Percentiles rank a stretch among this genome's conserved stretches.
phyloP scores from a whole-genome alignment of 257 asterid species.

The Penstemon eatonii region DNA sequence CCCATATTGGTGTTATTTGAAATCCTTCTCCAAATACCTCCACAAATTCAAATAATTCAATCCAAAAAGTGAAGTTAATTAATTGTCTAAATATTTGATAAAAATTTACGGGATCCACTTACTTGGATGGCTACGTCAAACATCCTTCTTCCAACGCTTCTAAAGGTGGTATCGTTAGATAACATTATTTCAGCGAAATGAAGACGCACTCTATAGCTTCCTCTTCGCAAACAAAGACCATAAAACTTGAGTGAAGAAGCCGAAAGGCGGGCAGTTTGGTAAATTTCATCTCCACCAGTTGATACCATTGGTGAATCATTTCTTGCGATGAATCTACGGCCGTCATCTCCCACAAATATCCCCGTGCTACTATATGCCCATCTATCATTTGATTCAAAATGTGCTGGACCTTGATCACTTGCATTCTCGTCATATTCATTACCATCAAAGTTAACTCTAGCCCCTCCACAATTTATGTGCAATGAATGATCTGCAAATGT shows the following conservation, averaged over 20 bases:
- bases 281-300: slow-evolving; percentile 41
- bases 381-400: slow-evolving; percentile 39
- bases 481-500: slow-evolving; percentile 55
- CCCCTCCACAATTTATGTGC: slow-evolving; percentile 87
- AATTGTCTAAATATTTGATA: no score
- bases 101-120: slow-evolving; percentile 20
- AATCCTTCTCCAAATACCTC: no score
- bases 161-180: slow-evolving; percentile 44
- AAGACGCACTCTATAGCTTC: slow-evolving; percentile 87
- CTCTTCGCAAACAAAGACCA: slow-evolving; percentile 66
- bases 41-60: no score
- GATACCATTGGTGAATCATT: slow-evolving; percentile 36
- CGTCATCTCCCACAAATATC: slow-evolving; percentile 28
- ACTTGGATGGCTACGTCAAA: slow-evolving; percentile 90
- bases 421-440: slow-evolving; percentile 61
- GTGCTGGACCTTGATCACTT: slow-evolving; percentile 50
- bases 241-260: slow-evolving; percentile 71
- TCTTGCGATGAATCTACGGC: slow-evolving; percentile 23
- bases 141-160: slow-evolving; percentile 72
- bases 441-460: slow-evolving; percentile 39
- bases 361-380: slow-evolving; percentile 95
- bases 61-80: no score
- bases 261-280: slow-evolving; percentile 69
- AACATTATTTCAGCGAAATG: slow-evolving; percentile 82
- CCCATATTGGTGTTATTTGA: no score